phyloP scores from a whole-genome alignment of 1,139 yeast species.

The Yamadazyma jaroonii region DNA sequence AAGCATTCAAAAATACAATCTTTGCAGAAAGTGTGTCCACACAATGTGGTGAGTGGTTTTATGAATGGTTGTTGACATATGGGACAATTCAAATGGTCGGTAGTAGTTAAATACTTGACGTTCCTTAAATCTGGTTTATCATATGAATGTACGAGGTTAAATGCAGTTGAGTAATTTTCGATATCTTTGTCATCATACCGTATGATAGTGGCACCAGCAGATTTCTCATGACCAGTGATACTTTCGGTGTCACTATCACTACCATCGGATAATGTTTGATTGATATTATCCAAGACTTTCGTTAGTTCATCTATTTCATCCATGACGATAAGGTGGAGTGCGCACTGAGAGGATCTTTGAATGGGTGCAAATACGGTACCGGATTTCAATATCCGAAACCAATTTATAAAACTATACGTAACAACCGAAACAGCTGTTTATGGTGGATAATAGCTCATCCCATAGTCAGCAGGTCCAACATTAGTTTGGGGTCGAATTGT shows the following conservation, averaged over 20 bases:
- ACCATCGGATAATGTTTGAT: not conserved
- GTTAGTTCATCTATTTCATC: too few relatives aligned
- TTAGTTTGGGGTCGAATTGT: too few relatives aligned
- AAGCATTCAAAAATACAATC: slow-evolving; percentile 51
- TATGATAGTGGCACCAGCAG: not conserved
- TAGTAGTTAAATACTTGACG: slow-evolving; percentile 32
- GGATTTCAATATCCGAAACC: too few relatives aligned
- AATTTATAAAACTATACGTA: too few relatives aligned
- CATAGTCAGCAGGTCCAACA: too few relatives aligned
- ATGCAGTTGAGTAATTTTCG: not conserved
- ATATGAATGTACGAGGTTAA: slow-evolving; percentile 1
- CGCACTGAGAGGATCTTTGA: too few relatives aligned
- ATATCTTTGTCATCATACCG: slow-evolving; percentile 1
- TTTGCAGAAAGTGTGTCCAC: slow-evolving; percentile 61
- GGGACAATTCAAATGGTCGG: slow-evolving; percentile 57
- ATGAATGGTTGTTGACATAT: slow-evolving; percentile 58
- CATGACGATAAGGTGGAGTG: too few relatives aligned
- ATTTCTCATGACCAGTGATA: not conserved
- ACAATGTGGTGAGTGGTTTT: slow-evolving; percentile 52
- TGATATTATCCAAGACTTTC: too few relatives aligned
- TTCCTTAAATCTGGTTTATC: slow-evolving; percentile 35
- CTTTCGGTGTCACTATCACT: not conserved
- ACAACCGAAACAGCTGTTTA: too few relatives aligned
- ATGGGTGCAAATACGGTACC: too few relatives aligned
- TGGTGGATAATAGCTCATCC: too few relatives aligned